Evolutionary conservation across 225 moss, liverwort and hornwort species (phyloP).

Genomic region (Rhytidiadelphus loreus): DNA sequence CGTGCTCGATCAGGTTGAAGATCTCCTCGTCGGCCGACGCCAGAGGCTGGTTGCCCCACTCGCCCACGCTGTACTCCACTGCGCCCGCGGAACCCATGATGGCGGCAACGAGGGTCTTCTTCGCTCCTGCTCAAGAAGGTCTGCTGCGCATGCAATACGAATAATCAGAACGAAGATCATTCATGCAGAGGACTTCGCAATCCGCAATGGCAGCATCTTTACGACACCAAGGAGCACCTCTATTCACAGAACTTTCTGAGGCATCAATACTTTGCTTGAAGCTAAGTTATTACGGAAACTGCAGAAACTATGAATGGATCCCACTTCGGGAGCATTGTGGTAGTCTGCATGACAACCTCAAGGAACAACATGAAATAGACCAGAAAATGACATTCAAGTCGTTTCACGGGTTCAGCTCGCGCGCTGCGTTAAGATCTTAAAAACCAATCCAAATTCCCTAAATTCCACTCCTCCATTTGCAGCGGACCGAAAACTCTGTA

Average conservation of each 20-base stretch:
- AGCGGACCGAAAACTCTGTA: background rate
- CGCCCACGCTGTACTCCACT: conserved; percentile 14
- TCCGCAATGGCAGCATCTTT: background rate
- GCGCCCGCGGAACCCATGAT: conserved; percentile 14
- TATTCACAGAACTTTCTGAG: too few relatives aligned
- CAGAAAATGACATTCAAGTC: background rate
- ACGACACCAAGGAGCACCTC: background rate
- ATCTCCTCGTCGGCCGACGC: conserved; percentile 41
- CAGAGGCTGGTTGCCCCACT: conserved; percentile 41
- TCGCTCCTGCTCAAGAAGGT: background rate
- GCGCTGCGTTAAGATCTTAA: background rate
- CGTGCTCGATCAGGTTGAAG: conserved; percentile 51
- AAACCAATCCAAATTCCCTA: background rate
- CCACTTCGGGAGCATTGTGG: too few relatives aligned
- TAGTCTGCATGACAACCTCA: background rate
- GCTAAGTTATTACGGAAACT: too few relatives aligned
- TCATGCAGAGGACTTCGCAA: too few relatives aligned
- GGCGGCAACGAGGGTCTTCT: background rate
- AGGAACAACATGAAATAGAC: background rate
- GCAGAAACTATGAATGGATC: background rate
- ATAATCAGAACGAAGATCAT: background rate
- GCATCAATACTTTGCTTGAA: background rate
- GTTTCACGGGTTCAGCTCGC: background rate
- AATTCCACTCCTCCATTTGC: background rate
- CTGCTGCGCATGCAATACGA: background rate